Evolutionary conservation across 352 stramenopile genomes (phyloP).

Genomic region (Peronospora farinosa): DNA sequence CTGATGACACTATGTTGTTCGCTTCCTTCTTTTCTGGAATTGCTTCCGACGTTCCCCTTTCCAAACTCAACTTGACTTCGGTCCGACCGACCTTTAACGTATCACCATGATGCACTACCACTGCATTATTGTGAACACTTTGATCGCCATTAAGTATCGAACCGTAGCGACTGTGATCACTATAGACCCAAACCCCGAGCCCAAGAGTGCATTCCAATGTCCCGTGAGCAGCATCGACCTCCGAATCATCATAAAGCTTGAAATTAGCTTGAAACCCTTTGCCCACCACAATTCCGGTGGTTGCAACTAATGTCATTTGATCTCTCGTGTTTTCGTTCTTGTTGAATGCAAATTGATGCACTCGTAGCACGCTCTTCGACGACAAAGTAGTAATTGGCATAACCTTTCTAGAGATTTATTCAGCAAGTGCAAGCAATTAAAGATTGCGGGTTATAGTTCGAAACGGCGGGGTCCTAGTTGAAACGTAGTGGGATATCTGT

Average conservation of each 20-base stretch:
- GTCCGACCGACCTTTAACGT: slow-evolving; percentile 47
- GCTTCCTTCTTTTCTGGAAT: slow-evolving; percentile 9
- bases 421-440: too few species aligned
- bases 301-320: slow-evolving; percentile 5
- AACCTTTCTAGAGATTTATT: too few species aligned
- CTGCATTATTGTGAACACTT: slow-evolving; percentile 42
- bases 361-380: slow-evolving; percentile 14
- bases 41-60: slow-evolving; percentile 8
- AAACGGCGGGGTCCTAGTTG: too few species aligned
- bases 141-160: slow-evolving; percentile 38
- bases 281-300: slow-evolving; percentile 16
- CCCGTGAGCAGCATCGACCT: slow-evolving; percentile 33
- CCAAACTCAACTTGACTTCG: slow-evolving; percentile 40
- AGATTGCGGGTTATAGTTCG: too few species aligned
- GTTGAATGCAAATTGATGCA: slow-evolving; percentile 3
- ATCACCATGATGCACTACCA: slow-evolving; percentile 54
- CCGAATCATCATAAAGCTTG: slow-evolving; percentile 9
- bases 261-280: slow-evolving; percentile 7
- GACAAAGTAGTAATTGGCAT: slow-evolving; percentile 11
- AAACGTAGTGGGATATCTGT: too few species aligned
- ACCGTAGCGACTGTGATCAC: slow-evolving; percentile 59
- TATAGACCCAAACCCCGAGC: slow-evolving; percentile 64
- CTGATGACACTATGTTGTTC: slow-evolving; percentile 5
- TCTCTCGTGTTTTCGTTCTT: slow-evolving; percentile 23
- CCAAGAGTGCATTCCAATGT: slow-evolving; percentile 46